Evolutionary conservation across 1,284 basidiomycete genomes (phyloP).

Genomic region (Caloboletus inedulis): DNA sequence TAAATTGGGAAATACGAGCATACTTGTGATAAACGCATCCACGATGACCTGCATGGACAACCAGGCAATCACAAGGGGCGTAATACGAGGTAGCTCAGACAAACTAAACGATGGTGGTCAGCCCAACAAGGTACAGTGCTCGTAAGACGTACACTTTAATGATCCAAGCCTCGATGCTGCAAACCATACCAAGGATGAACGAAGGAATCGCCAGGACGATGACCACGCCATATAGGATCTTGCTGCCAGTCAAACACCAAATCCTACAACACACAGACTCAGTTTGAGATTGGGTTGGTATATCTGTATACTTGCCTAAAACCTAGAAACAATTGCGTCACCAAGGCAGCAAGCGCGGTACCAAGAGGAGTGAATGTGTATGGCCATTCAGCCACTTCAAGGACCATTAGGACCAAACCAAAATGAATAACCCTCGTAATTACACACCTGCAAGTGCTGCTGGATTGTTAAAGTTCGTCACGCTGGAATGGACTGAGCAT

Average conservation of each 20-base stretch:
- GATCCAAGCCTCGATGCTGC: conserved; percentile 39
- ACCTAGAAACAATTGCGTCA: conserved; percentile 34
- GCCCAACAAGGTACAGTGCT: not conserved
- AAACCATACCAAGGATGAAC: conserved; percentile 37
- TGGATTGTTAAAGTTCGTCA: conserved; percentile 16
- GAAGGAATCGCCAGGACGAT: conserved; percentile 34
- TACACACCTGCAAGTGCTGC: conserved; percentile 13
- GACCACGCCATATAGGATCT: conserved; percentile 33
- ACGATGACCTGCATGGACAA: conserved; percentile 39
- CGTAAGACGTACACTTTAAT: conserved; percentile 30
- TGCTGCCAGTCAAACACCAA: conserved; percentile 35
- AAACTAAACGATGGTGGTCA: conserved; percentile 21
- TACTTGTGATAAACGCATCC: conserved; percentile 42
- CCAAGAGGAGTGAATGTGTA: conserved; percentile 44
- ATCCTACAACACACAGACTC: conserved; percentile 24
- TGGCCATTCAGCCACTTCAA: conserved; percentile 32
- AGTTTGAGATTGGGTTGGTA: not conserved
- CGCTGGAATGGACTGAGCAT: conserved; percentile 5
- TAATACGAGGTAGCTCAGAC: conserved; percentile 24
- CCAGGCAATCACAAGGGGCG: conserved; percentile 37
- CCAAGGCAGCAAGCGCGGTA: conserved; percentile 41
- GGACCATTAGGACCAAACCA: not conserved
- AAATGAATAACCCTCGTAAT: not conserved
- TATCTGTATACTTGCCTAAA: conserved; percentile 8
- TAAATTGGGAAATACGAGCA: not conserved